phyloP scores from a whole-genome alignment of 2,329 filamentous ascomycete genomes.

The Penicillium griseofulvum region DNA sequence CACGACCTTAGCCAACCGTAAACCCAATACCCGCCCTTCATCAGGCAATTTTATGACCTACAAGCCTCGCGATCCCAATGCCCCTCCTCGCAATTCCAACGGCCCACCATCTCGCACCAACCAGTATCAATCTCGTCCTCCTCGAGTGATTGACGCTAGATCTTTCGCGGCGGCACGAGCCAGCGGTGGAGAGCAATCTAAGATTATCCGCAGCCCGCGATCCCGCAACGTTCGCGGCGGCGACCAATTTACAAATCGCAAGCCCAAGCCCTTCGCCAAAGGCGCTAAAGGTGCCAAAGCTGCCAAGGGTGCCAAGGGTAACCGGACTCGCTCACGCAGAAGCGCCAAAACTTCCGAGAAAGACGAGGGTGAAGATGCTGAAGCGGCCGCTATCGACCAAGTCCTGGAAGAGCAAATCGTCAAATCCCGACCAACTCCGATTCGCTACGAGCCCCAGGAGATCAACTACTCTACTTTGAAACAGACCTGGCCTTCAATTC shows the following conservation, averaged over 20 bases:
- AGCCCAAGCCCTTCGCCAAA: conserved; percentile 15
- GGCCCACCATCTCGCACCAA: conserved; percentile 13
- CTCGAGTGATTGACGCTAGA: conserved; percentile 37
- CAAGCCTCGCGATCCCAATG: conserved; percentile 16
- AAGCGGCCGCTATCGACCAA: conserved; percentile 28
- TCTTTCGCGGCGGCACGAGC: conserved; percentile 34
- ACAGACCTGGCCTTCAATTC: conserved; percentile 42
- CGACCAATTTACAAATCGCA: conserved; percentile 20
- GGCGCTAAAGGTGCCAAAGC: not conserved
- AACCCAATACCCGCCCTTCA: conserved; percentile 6
- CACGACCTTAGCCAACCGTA: not conserved
- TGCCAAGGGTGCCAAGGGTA: conserved; percentile 13
- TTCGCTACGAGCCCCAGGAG: conserved; percentile 36
- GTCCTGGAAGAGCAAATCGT: conserved; percentile 31
- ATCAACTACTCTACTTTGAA: conserved; percentile 33
- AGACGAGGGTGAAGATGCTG: conserved; percentile 24
- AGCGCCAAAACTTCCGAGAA: conserved; percentile 15
- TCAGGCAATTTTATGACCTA: not conserved
- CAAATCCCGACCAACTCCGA: conserved; percentile 30
- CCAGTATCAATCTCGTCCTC: conserved; percentile 22
- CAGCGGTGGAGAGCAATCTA: conserved; percentile 24
- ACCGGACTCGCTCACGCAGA: conserved; percentile 10
- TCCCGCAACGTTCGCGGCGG: conserved; percentile 23
- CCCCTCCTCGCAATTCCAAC: conserved; percentile 17
- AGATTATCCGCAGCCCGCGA: conserved; percentile 32